Evolutionary conservation across 768 basidiomycete species (phyloP), one percentile per base, ranked within the genome.

Genomic region (Boletus sensibilis): DNA sequence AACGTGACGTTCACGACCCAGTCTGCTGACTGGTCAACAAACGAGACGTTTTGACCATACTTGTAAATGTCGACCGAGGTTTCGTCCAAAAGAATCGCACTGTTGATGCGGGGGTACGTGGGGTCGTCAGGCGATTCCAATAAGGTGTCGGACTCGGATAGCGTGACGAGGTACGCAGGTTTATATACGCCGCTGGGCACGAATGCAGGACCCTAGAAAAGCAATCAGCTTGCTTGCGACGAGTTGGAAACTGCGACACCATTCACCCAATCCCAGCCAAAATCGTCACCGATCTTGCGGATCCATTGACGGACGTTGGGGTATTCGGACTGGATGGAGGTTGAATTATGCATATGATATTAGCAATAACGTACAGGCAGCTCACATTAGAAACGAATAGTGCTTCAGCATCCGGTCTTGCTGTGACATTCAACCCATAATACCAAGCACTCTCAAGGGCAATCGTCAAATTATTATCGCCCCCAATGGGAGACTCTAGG

Each of bases 191-290:
- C 83, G 44, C 73, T 74, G 0, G 84, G 83, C 2, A 82, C 76
- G 58, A 84, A 84, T 0, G 82, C 83, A 38, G 82, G 82, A 18
- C 79, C 81, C 82, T 82, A 49, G 41, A 25, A 11, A 29, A 51
- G 35, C 44, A 43, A 47, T 40, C 25, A 42, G 54, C n/a, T 29
- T 4, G 23, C 0, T 20, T 35, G 5, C 14, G 16, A 39, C 5
- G 5, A 38, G 27, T 56, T 31, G 29, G 42, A 9, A 47, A 54
- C 29, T 20, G 10, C 29, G 4, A 33, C 21, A 23, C 25, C 21
- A 4, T 53, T 25, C 55, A 82, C 80, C 82, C 82, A 84, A 66
- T 85, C 82, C 82, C 82, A 85, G 1, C 84, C 83, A 57, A 83
- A 85, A 62, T 85, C 82, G 4, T 76, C 78, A 33, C 77, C 71